These are phyloP conservation scores for Monosporascus sp. DNA, from an alignment of 2,329 filamentous ascomycete species.

Conservation along the genomic window DNA sequence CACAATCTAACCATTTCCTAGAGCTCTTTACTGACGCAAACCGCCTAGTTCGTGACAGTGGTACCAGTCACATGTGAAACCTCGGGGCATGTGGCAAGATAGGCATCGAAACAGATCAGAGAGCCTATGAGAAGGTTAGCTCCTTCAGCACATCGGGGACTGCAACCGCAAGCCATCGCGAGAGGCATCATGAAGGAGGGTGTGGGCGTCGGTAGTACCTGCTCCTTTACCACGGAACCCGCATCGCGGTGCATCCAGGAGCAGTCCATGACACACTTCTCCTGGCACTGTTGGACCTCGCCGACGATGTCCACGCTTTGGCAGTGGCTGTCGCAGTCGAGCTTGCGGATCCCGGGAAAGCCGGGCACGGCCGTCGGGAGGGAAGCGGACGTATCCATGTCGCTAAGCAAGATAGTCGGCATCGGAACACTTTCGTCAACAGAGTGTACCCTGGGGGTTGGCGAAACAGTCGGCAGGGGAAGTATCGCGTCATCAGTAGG, in stretches of 20 bases:
- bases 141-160: neutral
- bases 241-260: no score
- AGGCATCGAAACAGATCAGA: slow-evolving; percentile 1
- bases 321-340: slow-evolving; percentile 8
- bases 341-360: slow-evolving; percentile 3
- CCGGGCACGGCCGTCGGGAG: neutral
- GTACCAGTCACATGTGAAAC: neutral
- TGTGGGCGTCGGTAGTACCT: no score
- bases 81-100: neutral
- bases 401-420: no score
- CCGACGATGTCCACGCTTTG: slow-evolving; percentile 6
- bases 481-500: no score
- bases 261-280: slow-evolving; percentile 6
- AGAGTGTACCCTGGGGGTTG: no score
- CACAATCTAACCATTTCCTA: neutral
- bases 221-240: no score
- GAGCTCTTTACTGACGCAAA: neutral
- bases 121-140: neutral
- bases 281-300: slow-evolving; percentile 5
- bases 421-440: no score
- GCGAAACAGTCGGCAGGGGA: no score
- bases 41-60: neutral
- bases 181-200: neutral
- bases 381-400: neutral
- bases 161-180: neutral